Percentiles rank a stretch among this genome's conserved stretches.
Conservation (phyloP, 2,329 filamentous ascomycete genomes). For the Esteya vermicola region DNA sequence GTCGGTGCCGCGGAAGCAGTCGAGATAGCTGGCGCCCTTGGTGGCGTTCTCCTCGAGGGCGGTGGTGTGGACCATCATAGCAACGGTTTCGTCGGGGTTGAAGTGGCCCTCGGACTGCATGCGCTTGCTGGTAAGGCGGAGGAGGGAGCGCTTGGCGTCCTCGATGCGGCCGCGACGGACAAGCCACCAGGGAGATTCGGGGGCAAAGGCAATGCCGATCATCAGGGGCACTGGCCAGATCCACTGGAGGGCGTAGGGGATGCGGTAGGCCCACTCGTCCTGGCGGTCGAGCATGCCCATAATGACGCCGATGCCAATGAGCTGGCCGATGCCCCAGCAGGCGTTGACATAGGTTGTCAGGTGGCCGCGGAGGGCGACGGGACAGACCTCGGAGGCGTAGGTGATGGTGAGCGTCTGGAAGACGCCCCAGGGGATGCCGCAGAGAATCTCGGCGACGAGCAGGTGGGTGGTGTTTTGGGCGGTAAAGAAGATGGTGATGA, state of each 20-base stretch:
- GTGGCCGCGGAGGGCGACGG: slow-evolving; percentile 56
- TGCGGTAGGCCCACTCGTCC: slow-evolving; percentile 48
- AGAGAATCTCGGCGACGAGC: slow-evolving; percentile 47
- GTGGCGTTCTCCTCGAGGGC: slow-evolving; percentile 61
- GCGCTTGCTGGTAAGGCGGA: slow-evolving; percentile 48
- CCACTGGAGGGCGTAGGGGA: slow-evolving; percentile 63
- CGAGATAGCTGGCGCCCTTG: slow-evolving; percentile 56
- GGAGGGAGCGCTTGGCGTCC: slow-evolving; percentile 51
- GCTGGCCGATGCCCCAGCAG: slow-evolving; percentile 64
- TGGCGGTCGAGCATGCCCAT: slow-evolving; percentile 49
- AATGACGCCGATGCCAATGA: slow-evolving; percentile 61
- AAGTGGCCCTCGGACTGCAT: slow-evolving; percentile 39
- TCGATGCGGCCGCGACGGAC: slow-evolving; percentile 49
- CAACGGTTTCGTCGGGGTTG: slow-evolving; percentile 68
- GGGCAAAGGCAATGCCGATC: slow-evolving; percentile 52
- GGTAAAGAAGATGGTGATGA: slow-evolving; percentile 52
- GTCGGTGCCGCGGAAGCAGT: slow-evolving; percentile 74
- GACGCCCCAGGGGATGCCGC: slow-evolving; percentile 35
- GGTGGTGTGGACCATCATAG: slow-evolving; percentile 88
- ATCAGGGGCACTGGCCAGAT: slow-evolving; percentile 57
- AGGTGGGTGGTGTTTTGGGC: slow-evolving; percentile 44
- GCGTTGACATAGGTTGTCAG: slow-evolving; percentile 64
- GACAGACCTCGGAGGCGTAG: slow-evolving; percentile 60
- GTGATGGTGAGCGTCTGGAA: slow-evolving; percentile 34
- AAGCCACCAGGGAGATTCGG: slow-evolving; percentile 65